A percentile compares a stretch with the other conserved stretches of the same genome.
These are phyloP conservation scores for Cyclotella baltica DNA, from an alignment of 108 stramenopile species.

Conservation along the genomic window DNA sequence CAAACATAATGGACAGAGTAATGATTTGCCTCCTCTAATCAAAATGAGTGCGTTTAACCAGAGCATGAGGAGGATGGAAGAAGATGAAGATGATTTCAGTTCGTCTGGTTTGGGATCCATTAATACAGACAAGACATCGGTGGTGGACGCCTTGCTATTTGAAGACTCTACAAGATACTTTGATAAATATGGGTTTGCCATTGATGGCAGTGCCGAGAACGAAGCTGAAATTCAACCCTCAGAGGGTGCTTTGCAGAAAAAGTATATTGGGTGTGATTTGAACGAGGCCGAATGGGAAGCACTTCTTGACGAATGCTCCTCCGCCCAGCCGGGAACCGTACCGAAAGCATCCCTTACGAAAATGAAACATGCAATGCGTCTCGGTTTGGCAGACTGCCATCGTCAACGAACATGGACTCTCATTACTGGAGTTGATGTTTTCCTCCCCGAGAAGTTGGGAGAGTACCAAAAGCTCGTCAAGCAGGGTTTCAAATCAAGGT, in stretches of 20 bases:
- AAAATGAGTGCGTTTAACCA: conserved; percentile 11
- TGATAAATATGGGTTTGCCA: conserved; percentile 24
- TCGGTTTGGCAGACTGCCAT: conserved; percentile 19
- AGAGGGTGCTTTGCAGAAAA: background rate
- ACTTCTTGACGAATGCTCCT: conserved; percentile 12
- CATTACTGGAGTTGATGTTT: conserved; percentile 21
- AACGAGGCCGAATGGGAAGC: background rate
- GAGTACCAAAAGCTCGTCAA: conserved; percentile 24
- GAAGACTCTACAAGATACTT: conserved; percentile 19
- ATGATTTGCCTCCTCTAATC: background rate
- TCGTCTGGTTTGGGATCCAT: background rate
- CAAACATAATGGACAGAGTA: background rate
- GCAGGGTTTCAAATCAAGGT: background rate
- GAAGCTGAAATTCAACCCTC: background rate
- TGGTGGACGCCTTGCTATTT: background rate
- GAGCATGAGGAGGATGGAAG: conserved; percentile 12
- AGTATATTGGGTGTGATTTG: background rate
- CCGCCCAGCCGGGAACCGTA: background rate
- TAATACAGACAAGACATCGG: conserved; percentile 7
- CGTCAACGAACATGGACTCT: conserved; percentile 27
- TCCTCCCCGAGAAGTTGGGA: conserved; percentile 24
- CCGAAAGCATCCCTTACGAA: conserved; percentile 15
- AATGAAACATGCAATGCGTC: conserved; percentile 26
- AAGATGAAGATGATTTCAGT: background rate
- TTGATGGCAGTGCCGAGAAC: conserved; percentile 7